These are phyloP conservation scores for Auricularia sp. DNA, from an alignment of 768 basidiomycete species.

Conservation along the genomic window DNA sequence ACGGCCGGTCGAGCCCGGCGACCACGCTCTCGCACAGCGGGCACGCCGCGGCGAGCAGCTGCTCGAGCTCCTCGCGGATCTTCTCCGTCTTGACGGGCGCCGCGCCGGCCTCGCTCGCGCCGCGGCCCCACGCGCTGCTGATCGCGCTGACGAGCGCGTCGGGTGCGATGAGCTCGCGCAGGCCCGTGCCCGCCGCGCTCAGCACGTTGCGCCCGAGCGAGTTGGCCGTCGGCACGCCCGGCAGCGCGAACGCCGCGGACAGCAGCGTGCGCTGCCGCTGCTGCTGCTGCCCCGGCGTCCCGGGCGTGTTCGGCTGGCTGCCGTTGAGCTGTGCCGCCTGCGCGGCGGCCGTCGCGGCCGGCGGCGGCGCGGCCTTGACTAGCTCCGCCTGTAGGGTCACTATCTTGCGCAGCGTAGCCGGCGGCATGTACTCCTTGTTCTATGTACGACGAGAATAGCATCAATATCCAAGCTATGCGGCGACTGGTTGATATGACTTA, in stretches of 20 bases:
- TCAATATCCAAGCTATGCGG: neutral
- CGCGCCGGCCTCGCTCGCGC: conserved; percentile 45
- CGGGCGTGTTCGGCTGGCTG: conserved; percentile 20
- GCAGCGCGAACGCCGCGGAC: conserved; percentile 58
- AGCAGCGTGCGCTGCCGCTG: conserved; percentile 55
- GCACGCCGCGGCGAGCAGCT: conserved; percentile 79
- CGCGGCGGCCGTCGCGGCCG: conserved; percentile 17
- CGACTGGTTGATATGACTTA: conserved; percentile 28
- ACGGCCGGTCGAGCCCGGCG: conserved; percentile 76
- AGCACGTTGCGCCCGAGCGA: conserved; percentile 70
- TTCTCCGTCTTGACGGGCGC: conserved; percentile 53
- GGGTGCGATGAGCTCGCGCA: conserved; percentile 88
- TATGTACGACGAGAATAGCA: conserved; percentile 21
- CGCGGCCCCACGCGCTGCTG: conserved; percentile 24
- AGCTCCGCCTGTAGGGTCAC: conserved; percentile 78
- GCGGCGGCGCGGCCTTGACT: conserved; percentile 39
- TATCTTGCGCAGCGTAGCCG: conserved; percentile 73
- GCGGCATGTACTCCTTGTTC: conserved; percentile 88
- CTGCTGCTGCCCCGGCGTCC: conserved; percentile 20
- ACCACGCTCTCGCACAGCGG: conserved; percentile 90
- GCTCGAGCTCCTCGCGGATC: conserved; percentile 77
- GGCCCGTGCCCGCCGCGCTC: conserved; percentile 69
- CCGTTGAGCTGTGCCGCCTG: conserved; percentile 23
- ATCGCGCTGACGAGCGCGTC: conserved; percentile 85
- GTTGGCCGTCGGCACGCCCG: conserved; percentile 43